phyloP scores from a whole-genome alignment of 2,329 filamentous ascomycete genomes.

The Myriosclerotinia scirpicola region DNA sequence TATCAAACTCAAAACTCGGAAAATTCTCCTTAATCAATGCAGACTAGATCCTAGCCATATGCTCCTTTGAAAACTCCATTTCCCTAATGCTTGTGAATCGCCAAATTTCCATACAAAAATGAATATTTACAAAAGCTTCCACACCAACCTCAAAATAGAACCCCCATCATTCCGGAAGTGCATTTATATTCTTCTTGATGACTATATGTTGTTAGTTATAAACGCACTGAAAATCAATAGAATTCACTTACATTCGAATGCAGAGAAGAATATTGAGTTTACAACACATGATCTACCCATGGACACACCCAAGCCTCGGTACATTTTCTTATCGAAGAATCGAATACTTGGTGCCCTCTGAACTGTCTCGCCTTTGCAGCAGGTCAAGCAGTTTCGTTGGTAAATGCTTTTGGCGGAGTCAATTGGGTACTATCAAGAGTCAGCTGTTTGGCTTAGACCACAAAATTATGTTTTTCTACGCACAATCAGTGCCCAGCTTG shows the following conservation, averaged over 20 bases:
- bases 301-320: conserved; percentile 78
- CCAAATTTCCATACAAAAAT: conserved; percentile 22
- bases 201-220: conserved; percentile 39
- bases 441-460: conserved; percentile 11
- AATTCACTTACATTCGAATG: conserved; percentile 60
- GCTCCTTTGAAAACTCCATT: conserved; percentile 19
- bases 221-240: not conserved
- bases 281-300: conserved; percentile 80
- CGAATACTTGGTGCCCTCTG: conserved; percentile 69
- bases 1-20: not conserved
- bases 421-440: conserved; percentile 51
- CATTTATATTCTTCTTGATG: conserved; percentile 62
- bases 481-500: conserved; percentile 66
- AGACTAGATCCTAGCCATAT: conserved; percentile 3
- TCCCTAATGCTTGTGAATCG: conserved; percentile 18
- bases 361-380: conserved; percentile 62
- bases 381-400: conserved; percentile 75
- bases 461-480: not conserved
- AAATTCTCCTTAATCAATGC: conserved; percentile 2
- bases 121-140: conserved; percentile 21
- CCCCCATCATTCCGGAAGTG: conserved; percentile 35
- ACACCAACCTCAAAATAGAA: not conserved
- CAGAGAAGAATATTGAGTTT: conserved; percentile 88
- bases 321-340: conserved; percentile 77
- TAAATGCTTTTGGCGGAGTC: conserved; percentile 85